These are phyloP conservation scores for Trebouxiophyceae sp. DNA, from an alignment of 163 green algal species.

Conservation along the genomic window DNA sequence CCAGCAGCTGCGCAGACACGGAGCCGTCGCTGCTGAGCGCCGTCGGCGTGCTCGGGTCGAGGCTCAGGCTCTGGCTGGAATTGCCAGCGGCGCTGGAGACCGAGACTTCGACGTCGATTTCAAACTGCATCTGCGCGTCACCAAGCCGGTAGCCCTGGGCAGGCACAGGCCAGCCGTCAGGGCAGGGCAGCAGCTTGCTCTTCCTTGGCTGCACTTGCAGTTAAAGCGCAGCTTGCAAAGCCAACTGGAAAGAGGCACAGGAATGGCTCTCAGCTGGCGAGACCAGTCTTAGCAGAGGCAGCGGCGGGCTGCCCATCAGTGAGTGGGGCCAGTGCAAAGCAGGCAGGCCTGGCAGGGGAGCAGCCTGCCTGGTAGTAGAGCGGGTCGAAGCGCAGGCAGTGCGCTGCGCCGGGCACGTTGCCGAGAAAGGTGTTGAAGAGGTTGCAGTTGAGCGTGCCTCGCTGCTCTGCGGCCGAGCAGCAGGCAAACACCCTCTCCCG, in stretches of 20 bases:
- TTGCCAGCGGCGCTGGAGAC: slow-evolving; percentile 2
- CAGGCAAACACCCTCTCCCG: too few species aligned
- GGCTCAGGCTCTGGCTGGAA: slow-evolving; percentile 12
- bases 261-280: too few species aligned
- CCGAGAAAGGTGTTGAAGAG: slow-evolving; percentile 52
- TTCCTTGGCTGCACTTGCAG: too few species aligned
- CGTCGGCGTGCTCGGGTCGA: slow-evolving; percentile 12
- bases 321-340: too few species aligned
- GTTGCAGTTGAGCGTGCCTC: slow-evolving; percentile 63
- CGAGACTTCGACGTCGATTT: slow-evolving; percentile 40
- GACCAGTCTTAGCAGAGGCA: too few species aligned
- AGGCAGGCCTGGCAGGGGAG: too few species aligned
- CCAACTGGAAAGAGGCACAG: too few species aligned
- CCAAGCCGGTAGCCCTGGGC: slow-evolving; percentile 51
- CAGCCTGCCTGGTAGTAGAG: slow-evolving; percentile 64
- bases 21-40: slow-evolving; percentile 11
- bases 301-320: too few species aligned
- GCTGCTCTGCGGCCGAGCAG: slow-evolving; percentile 32
- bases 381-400: slow-evolving; percentile 69
- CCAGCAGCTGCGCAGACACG: slow-evolving; percentile 51
- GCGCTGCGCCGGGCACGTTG: slow-evolving; percentile 47
- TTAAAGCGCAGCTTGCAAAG: too few species aligned
- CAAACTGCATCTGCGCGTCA: slow-evolving; percentile 49
- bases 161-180: too few species aligned
- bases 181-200: too few species aligned